Evolutionary conservation across 1,284 basidiomycete species (phyloP).

Genomic region (Cystobasidiaceae sp.): DNA sequence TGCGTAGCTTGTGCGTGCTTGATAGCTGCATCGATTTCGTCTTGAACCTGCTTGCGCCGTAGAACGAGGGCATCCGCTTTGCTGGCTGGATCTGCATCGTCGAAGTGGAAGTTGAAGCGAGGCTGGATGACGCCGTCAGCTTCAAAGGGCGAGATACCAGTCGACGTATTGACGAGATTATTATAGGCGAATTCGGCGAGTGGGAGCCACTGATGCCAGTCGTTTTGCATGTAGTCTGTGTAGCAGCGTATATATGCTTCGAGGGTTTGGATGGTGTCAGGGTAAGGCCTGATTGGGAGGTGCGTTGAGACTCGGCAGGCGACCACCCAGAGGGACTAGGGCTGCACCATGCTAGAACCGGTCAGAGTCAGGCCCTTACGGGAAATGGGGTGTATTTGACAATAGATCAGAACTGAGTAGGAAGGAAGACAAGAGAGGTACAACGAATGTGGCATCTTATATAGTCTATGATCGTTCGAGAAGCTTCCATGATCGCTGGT

Average conservation of each 20-base stretch:
- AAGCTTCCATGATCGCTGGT: neutral
- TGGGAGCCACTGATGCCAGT: slow-evolving; percentile 40
- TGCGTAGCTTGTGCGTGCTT: neutral
- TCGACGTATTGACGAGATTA: slow-evolving; percentile 32
- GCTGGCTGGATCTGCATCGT: neutral
- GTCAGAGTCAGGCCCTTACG: too few species aligned
- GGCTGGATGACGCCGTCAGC: slow-evolving; percentile 1
- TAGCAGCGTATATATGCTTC: slow-evolving; percentile 46
- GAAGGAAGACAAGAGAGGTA: too few species aligned
- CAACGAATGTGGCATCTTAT: too few species aligned
- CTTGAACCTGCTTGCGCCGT: neutral
- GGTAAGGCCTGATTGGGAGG: too few species aligned
- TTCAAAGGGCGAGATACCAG: slow-evolving; percentile 35
- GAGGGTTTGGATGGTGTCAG: slow-evolving; percentile 51
- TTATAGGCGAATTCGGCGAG: slow-evolving; percentile 43
- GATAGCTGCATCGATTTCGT: neutral
- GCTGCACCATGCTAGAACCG: too few species aligned
- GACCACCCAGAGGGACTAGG: too few species aligned
- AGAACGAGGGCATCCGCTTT: neutral
- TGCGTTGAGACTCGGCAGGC: too few species aligned
- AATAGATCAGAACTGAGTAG: too few species aligned
- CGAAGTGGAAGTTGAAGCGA: neutral
- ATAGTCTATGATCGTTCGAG: neutral
- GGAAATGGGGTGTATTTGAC: too few species aligned
- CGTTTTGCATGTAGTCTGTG: slow-evolving; percentile 29